phyloP scores from a whole-genome alignment of 352 stramenopile species.

The Pythium oligandrum region DNA sequence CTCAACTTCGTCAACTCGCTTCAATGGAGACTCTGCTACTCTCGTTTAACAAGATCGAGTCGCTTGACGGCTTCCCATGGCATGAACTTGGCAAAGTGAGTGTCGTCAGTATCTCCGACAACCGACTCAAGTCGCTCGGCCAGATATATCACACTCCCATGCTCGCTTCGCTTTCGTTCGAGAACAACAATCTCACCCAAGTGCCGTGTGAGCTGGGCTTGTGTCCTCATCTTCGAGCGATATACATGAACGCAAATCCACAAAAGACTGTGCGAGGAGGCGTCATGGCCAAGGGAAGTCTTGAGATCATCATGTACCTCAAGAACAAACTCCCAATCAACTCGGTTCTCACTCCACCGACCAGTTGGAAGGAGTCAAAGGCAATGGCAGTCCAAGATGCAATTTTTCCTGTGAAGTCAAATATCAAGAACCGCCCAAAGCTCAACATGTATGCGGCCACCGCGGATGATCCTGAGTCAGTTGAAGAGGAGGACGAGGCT shows the following conservation, averaged over 20 bases:
- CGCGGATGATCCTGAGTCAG: neutral
- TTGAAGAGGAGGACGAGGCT: constrained; percentile 2
- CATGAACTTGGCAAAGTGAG: constrained; percentile 32
- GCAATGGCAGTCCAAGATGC: neutral
- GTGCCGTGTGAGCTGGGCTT: constrained; percentile 65
- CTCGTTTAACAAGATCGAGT: constrained; percentile 68
- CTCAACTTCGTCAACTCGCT: constrained; percentile 26
- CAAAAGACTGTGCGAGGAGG: constrained; percentile 71
- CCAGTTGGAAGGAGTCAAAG: neutral
- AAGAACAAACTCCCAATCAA: constrained; percentile 73
- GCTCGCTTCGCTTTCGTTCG: constrained; percentile 70
- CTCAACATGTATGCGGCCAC: constrained; percentile 22
- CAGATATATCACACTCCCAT: constrained; percentile 50
- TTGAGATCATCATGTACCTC: constrained; percentile 66
- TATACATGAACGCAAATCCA: constrained; percentile 85
- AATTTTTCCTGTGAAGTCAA: too few species aligned
- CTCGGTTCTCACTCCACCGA: constrained; percentile 16
- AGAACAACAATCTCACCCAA: constrained; percentile 77
- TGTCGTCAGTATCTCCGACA: constrained; percentile 72
- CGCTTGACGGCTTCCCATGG: constrained; percentile 64
- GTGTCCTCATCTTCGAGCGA: constrained; percentile 49
- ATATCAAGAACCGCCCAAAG: neutral
- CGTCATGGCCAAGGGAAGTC: constrained; percentile 72
- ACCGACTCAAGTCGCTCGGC: constrained; percentile 64
- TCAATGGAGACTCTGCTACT: constrained; percentile 61